A percentile compares a stretch with the other conserved stretches of the same genome.
These are phyloP conservation scores for Petrea volubilis DNA, from an alignment of 257 asterid genomes.

Conservation along the genomic window DNA sequence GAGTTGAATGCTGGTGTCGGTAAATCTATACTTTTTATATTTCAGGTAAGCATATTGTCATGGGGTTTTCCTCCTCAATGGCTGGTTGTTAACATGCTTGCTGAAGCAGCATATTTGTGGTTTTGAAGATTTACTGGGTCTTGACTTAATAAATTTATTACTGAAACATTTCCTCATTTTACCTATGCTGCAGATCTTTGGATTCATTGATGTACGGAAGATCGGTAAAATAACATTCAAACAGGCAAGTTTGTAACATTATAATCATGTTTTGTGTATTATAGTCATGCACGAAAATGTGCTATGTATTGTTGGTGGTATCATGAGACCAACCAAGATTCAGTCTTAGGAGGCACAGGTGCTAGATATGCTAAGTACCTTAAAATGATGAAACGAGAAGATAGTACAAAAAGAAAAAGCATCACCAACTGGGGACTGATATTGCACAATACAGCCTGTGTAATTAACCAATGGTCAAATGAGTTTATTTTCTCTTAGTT, in stretches of 20 bases:
- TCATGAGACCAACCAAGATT: not conserved
- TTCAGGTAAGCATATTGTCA: not conserved
- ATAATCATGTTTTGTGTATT: not conserved
- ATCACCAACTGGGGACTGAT: not conserved
- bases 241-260: constrained; percentile 51
- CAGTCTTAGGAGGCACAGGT: not conserved
- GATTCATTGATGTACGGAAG: constrained; percentile 71
- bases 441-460: not conserved
- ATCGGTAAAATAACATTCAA: constrained; percentile 75
- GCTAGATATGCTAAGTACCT: no score
- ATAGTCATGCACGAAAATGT: constrained; percentile 5
- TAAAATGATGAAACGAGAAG: not conserved
- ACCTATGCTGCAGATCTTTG: constrained; percentile 64
- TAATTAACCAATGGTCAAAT: not conserved
- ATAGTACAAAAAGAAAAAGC: not conserved
- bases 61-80: not conserved
- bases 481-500: not conserved
- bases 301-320: not conserved
- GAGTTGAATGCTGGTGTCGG: not conserved
- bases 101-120: constrained; percentile 18
- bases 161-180: not conserved
- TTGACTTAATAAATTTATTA: constrained; percentile 4
- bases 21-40: not conserved
- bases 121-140: not conserved
- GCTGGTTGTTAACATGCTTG: not conserved